Evolutionary conservation across 306 rosid species (phyloP).

Genomic region (Trifolium fragiferum): DNA sequence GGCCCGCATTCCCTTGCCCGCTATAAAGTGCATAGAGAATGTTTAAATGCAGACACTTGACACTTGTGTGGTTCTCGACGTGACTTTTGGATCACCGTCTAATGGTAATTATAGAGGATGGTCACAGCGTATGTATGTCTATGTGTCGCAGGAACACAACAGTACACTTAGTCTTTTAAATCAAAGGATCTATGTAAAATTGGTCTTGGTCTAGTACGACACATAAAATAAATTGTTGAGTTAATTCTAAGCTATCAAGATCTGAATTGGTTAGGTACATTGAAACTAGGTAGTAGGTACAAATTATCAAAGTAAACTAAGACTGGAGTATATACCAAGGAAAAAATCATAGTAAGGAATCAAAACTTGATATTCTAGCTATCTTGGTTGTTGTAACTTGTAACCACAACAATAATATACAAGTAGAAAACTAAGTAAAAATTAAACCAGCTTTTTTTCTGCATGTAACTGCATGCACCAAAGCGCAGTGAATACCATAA

Average conservation of each 20-base stretch:
- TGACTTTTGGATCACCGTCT: too few species aligned
- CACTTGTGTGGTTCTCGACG: too few species aligned
- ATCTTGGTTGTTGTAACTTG: slow-evolving; percentile 18
- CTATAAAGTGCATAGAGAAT: too few species aligned
- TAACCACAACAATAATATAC: slow-evolving; percentile 9
- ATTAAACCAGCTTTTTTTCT: slow-evolving; percentile 13
- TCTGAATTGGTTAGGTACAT: slow-evolving; percentile 8
- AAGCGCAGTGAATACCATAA: slow-evolving; percentile 32
- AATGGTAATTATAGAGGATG: too few species aligned
- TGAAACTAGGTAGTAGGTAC: not conserved
- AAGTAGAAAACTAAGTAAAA: slow-evolving; percentile 22
- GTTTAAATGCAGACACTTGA: too few species aligned
- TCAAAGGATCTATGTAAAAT: too few species aligned
- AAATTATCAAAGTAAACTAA: not conserved
- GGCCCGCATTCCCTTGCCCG: too few species aligned
- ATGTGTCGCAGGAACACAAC: too few species aligned
- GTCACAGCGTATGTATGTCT: too few species aligned
- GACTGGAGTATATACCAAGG: slow-evolving; percentile 5
- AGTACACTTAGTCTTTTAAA: too few species aligned
- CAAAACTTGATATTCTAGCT: slow-evolving; percentile 14
- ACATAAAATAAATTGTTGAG: not conserved
- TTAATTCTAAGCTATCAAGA: not conserved
- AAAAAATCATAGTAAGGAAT: slow-evolving; percentile 25
- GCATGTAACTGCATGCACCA: slow-evolving; percentile 7
- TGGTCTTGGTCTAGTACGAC: too few species aligned